Evolutionary conservation across 495 filamentous ascomycete genomes (phyloP).

Genomic region (Daldinia caldariorum): DNA sequence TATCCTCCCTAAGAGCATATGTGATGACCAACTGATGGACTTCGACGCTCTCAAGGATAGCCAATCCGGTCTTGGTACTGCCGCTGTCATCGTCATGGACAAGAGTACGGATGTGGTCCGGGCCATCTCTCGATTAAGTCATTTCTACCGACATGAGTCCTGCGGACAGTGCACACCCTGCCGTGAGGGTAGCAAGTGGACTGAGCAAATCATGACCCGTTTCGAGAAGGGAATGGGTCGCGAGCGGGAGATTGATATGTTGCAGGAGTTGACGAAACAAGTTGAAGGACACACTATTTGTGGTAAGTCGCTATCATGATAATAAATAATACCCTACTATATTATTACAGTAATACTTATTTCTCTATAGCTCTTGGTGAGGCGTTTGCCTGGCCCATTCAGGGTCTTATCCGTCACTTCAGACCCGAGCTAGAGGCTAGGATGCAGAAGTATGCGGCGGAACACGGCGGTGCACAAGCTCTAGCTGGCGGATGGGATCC

Average conservation of each 20-base stretch:
- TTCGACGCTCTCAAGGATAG: conserved; percentile 98
- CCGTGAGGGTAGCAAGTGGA: conserved; percentile 97
- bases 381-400: conserved; percentile 97
- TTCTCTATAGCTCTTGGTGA: conserved; percentile 77
- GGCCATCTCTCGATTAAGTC: conserved; percentile 88
- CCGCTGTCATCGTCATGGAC: conserved; percentile 98
- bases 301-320: conserved; percentile 60
- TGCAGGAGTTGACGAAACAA: conserved; percentile 98
- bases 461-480: conserved; percentile 69
- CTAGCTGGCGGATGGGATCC: conserved; percentile 90
- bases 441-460: conserved; percentile 77
- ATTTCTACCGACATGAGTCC: conserved; percentile 98
- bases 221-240: conserved; percentile 90
- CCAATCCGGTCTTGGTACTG: conserved; percentile 96
- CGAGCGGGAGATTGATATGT: conserved; percentile 96
- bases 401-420: conserved; percentile 98
- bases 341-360: conserved; percentile 16
- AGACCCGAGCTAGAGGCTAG: conserved; percentile 91
- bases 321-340: not conserved
- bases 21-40: conserved; percentile 97
- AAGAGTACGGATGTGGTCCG: conserved; percentile 95
- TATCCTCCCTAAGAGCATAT: conserved; percentile 85
- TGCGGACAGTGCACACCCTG: conserved; percentile 99
- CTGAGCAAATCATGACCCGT: conserved; percentile 96
- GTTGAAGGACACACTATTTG: conserved; percentile 99